A percentile compares a stretch with the other conserved stretches of the same genome.
phyloP scores from a whole-genome alignment of 768 basidiomycete genomes.

The Leccinum ochraceum region DNA sequence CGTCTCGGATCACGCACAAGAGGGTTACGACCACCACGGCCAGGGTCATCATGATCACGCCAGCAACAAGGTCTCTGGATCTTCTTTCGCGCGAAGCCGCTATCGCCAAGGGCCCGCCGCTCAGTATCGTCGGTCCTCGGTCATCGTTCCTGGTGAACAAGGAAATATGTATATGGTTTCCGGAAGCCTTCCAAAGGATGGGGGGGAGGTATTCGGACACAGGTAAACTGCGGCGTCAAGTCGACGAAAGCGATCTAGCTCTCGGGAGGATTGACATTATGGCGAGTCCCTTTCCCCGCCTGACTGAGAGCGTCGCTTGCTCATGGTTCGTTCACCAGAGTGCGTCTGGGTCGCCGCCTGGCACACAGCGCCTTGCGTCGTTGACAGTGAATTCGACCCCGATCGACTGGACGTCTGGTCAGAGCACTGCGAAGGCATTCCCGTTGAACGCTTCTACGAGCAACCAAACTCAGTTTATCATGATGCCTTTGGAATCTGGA shows the following conservation, averaged over 20 bases:
- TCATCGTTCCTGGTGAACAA: slow-evolving; percentile 26
- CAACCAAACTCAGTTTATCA: slow-evolving; percentile 45
- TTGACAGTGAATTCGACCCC: slow-evolving; percentile 20
- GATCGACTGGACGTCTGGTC: slow-evolving; percentile 32
- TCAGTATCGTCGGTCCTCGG: slow-evolving; percentile 22
- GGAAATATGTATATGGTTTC: slow-evolving; percentile 31
- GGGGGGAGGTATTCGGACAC: neutral
- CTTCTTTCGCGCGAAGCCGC: slow-evolving; percentile 25
- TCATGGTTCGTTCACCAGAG: slow-evolving; percentile 7
- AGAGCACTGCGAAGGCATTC: slow-evolving; percentile 33
- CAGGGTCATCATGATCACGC: neutral
- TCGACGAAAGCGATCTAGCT: slow-evolving; percentile 25
- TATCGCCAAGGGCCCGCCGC: slow-evolving; percentile 12
- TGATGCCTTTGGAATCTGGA: slow-evolving; percentile 30
- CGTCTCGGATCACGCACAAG: neutral
- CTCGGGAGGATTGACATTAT: slow-evolving; percentile 51
- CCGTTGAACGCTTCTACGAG: slow-evolving; percentile 51
- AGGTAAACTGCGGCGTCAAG: slow-evolving; percentile 9
- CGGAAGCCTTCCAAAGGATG: neutral
- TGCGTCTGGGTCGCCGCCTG: slow-evolving; percentile 2
- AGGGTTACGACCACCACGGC: neutral
- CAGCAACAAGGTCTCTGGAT: slow-evolving; percentile 13
- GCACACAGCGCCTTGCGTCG: slow-evolving; percentile 23
- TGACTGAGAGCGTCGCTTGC: slow-evolving; percentile 8
- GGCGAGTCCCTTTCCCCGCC: slow-evolving; percentile 33